Evolutionary conservation across 169 alveolate genomes (phyloP).

Genomic region (Perkinsus chesapeaki): DNA sequence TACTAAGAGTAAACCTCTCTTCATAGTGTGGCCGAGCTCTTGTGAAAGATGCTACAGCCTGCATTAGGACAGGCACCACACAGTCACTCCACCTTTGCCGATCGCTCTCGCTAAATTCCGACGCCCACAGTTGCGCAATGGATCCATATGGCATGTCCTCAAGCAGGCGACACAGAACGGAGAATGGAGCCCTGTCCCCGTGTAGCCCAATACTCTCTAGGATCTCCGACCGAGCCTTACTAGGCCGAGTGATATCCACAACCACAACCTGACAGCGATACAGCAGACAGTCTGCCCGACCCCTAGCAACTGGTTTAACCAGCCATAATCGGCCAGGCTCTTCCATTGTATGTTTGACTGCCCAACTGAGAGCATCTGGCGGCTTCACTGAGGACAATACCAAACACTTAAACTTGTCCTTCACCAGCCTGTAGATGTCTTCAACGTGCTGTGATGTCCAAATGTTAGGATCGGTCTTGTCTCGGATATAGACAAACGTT

Average conservation of each 20-base stretch:
- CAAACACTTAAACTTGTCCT: not conserved
- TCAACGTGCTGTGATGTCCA: not conserved
- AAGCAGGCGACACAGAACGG: not conserved
- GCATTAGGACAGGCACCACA: not conserved
- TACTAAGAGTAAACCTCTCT: too few species aligned
- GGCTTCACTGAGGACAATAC: not conserved
- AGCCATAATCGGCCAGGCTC: not conserved
- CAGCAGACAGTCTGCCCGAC: not conserved
- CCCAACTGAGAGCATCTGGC: not conserved
- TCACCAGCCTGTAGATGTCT: not conserved
- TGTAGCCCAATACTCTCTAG: not conserved
- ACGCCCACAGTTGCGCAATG: not conserved
- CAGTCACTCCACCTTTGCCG: not conserved
- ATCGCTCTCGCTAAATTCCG: not conserved
- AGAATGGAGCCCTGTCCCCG: not conserved
- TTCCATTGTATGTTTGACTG: not conserved
- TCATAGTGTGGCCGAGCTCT: too few species aligned
- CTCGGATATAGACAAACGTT: not conserved
- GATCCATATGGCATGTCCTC: not conserved
- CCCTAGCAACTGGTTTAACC: not conserved
- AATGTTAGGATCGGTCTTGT: not conserved
- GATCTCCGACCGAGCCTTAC: not conserved
- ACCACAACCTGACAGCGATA: not conserved
- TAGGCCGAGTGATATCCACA: not conserved
- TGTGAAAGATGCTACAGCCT: not conserved